Evolutionary conservation across 2,329 filamentous ascomycete genomes (phyloP).

Genomic region (Epichloe elymi): DNA sequence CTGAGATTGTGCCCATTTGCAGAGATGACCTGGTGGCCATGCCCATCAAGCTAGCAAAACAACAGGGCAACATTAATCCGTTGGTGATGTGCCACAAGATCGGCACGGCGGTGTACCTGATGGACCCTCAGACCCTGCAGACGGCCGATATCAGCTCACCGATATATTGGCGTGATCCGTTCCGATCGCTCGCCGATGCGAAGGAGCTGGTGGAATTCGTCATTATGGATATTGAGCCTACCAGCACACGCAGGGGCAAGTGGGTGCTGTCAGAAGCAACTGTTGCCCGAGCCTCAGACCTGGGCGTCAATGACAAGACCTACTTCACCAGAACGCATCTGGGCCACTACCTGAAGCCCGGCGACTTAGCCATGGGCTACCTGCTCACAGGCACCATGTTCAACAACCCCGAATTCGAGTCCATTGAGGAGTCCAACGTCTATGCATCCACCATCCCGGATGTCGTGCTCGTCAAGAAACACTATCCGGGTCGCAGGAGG

Average conservation of each 20-base stretch:
- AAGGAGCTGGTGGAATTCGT: slow-evolving; percentile 84
- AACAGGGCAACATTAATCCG: slow-evolving; percentile 77
- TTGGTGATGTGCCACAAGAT: slow-evolving; percentile 77
- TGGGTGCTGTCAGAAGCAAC: slow-evolving; percentile 79
- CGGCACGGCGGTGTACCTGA: slow-evolving; percentile 76
- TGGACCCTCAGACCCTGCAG: slow-evolving; percentile 85
- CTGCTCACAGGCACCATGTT: slow-evolving; percentile 80
- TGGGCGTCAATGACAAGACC: slow-evolving; percentile 73
- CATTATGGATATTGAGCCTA: slow-evolving; percentile 82
- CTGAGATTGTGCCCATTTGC: slow-evolving; percentile 85
- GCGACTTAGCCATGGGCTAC: slow-evolving; percentile 93
- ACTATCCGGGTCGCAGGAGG: slow-evolving; percentile 79
- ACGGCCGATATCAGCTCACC: slow-evolving; percentile 71
- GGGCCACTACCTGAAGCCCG: slow-evolving; percentile 70
- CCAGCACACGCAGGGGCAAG: slow-evolving; percentile 62
- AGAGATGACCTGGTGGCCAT: slow-evolving; percentile 95
- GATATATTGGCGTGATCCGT: slow-evolving; percentile 85
- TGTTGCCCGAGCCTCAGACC: slow-evolving; percentile 72
- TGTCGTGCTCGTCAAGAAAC: slow-evolving; percentile 92
- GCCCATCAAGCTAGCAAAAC: slow-evolving; percentile 77
- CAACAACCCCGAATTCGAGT: slow-evolving; percentile 78
- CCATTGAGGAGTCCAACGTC: slow-evolving; percentile 62
- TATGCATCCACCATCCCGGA: slow-evolving; percentile 76
- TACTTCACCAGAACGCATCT: slow-evolving; percentile 89
- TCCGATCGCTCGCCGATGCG: slow-evolving; percentile 70